Evolutionary conservation across 2,329 filamentous ascomycete genomes (phyloP).

Genomic region (Xylaria sp.): DNA sequence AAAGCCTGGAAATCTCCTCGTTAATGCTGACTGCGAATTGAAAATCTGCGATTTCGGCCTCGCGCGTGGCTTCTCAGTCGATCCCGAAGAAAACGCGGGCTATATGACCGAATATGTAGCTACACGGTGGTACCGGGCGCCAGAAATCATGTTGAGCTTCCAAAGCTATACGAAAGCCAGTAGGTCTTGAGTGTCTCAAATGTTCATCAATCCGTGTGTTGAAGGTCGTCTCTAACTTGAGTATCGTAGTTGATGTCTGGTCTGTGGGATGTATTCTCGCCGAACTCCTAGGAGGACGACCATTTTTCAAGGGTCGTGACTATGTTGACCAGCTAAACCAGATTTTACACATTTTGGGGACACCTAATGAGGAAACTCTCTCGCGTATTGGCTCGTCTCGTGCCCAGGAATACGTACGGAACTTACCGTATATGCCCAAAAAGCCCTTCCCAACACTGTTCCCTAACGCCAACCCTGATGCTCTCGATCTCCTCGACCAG

Average conservation of each 20-base stretch:
- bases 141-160: conserved; percentile 99
- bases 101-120: conserved; percentile 99
- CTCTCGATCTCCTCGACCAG: conserved; percentile 90
- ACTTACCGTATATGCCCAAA: conserved; percentile 94
- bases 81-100: conserved; percentile 96
- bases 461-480: conserved; percentile 93
- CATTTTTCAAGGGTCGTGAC: conserved; percentile 99
- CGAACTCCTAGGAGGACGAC: conserved; percentile 91
- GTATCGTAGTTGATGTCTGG: conserved; percentile 86
- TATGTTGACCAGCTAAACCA: conserved; percentile 99
- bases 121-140: conserved; percentile 92
- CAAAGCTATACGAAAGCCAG: conserved; percentile 99
- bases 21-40: conserved; percentile 98
- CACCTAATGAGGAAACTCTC: conserved; percentile 92
- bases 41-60: conserved; percentile 99
- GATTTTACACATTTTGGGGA: conserved; percentile 96
- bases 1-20: conserved; percentile 95
- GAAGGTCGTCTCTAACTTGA: conserved; percentile 20
- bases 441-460: conserved; percentile 87
- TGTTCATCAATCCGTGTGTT: neutral
- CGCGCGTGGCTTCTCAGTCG: conserved; percentile 93
- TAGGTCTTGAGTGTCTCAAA: conserved; percentile 60
- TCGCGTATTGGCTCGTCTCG: conserved; percentile 92
- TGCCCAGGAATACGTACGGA: conserved; percentile 97
- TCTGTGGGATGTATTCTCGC: conserved; percentile 98